Base-by-base conservation (phyloP, 2,329 filamentous ascomycete species). In the Sclerotinia subarctica region DNA sequence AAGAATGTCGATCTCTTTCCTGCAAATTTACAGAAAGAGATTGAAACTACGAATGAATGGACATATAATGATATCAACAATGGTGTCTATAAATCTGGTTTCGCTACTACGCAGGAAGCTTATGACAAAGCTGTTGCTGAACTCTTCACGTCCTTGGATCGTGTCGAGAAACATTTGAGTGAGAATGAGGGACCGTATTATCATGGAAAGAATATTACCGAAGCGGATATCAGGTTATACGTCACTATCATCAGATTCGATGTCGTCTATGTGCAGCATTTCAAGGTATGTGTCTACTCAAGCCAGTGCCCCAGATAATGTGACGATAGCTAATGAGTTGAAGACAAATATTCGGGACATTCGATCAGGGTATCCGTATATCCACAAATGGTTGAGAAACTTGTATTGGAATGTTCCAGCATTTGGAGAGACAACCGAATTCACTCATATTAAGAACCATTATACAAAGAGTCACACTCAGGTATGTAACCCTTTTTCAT, bases 391-490 rank as follows among this genome's bases (percentile, higher is more conserved):
- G 89, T 66, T 91, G 70, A 80, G 88, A 63, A 81, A 85, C 71
- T 74, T 90, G 71, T 92, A 91, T 74, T 91, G 89, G 89, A 86
- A 89, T 72, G 77, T 85, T 15, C 82, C 85, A 0, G 88, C 88
- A 1, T 92, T 92, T 76, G 80, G 81, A 56, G 76, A 77, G 21
- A 78, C 76, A 17, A 77, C 76, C 0, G 70, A 78, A 64, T 77
- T 74, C 56, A 73, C 71, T 38, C 75, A 78, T 72, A 78, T 94
- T 29, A 86, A 97, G 79, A 97, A 96, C 78, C 87, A 96, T 78
- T 95, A 99, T 81, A 98, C 98, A 82, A 97, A 96, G 86, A 90
- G 82, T 78, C 87, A 89, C 78, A 73, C 72, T 5, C 73, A 85
- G 56, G 80, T 78, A 70, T 72, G 74, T 73, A n/a, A 87, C 15